Evolutionary conservation across 1,284 basidiomycete species (phyloP).

Genomic region (Pseudozyma pruni): DNA sequence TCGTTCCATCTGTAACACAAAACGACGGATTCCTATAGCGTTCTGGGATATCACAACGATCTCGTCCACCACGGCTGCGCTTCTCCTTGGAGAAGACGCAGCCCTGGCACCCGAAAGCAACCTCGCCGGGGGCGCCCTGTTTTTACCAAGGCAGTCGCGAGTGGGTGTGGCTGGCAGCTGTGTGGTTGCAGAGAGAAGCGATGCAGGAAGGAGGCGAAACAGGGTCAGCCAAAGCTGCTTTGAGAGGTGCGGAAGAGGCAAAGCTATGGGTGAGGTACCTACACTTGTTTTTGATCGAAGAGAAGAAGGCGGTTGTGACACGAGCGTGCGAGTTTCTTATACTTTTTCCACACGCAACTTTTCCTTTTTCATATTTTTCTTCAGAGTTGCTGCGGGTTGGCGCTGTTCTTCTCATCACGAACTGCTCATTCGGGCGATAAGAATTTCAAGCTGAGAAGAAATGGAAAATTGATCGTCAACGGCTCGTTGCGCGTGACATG

Average conservation of each 20-base stretch:
- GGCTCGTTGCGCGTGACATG: background rate
- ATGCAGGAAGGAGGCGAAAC: background rate
- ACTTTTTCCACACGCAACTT: background rate
- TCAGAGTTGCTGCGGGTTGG: background rate
- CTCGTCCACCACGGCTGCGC: slow-evolving; percentile 52
- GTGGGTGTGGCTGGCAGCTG: slow-evolving; percentile 64
- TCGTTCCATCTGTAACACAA: slow-evolving; percentile 30
- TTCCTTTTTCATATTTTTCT: background rate
- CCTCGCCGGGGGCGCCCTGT: slow-evolving; percentile 43
- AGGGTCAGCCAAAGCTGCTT: slow-evolving; percentile 3
- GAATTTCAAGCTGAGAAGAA: slow-evolving; percentile 4
- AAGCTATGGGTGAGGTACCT: slow-evolving; percentile 33
- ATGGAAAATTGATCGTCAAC: slow-evolving; percentile 11
- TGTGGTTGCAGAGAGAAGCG: background rate
- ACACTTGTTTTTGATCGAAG: slow-evolving; percentile 65
- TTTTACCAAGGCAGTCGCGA: slow-evolving; percentile 48
- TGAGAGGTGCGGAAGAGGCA: background rate
- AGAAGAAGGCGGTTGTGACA: slow-evolving; percentile 11
- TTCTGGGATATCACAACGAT: slow-evolving; percentile 53
- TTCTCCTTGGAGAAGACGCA: slow-evolving; percentile 2
- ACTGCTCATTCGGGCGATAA: slow-evolving; percentile 22
- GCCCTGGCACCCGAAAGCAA: slow-evolving; percentile 52
- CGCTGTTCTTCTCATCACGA: slow-evolving; percentile 11
- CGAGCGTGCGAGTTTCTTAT: slow-evolving; percentile 19
- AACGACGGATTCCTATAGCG: slow-evolving; percentile 54